These are phyloP conservation scores for Mycena venus DNA, from an alignment of 768 basidiomycete species.

Conservation along the genomic window DNA sequence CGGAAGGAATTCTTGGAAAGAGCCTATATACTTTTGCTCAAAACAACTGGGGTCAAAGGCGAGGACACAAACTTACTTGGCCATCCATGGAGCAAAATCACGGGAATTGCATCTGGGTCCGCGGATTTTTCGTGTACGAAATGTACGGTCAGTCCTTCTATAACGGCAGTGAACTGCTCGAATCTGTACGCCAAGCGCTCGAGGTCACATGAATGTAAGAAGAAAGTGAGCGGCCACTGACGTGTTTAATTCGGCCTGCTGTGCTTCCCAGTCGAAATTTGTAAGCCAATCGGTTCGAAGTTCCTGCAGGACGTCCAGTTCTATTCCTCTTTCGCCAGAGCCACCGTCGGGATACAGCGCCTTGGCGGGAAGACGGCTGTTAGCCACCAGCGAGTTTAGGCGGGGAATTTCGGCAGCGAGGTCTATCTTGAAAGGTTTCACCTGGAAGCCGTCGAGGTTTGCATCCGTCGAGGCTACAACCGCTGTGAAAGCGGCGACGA, in stretches of 20 bases:
- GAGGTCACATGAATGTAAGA: not conserved
- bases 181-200: not conserved
- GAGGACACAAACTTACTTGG: constrained; percentile 4
- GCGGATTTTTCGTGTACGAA: not conserved
- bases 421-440: not conserved
- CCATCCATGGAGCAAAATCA: constrained; percentile 26
- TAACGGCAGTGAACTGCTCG: constrained; percentile 23
- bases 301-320: not conserved
- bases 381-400: not conserved
- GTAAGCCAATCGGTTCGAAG: not conserved
- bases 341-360: not conserved
- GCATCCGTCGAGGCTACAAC: no score
- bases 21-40: not conserved
- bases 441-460: no score
- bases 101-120: not conserved
- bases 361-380: not conserved
- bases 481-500: no score
- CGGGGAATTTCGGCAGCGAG: not conserved
- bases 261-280: not conserved
- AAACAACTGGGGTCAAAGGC: not conserved
- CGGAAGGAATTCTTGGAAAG: constrained; percentile 13
- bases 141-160: constrained; percentile 23
- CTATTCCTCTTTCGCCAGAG: not conserved
- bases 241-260: constrained; percentile 6
- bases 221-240: not conserved